Conservation (phyloP, 176 grass and related monocot genomes). For the Eragrostis curvula region DNA sequence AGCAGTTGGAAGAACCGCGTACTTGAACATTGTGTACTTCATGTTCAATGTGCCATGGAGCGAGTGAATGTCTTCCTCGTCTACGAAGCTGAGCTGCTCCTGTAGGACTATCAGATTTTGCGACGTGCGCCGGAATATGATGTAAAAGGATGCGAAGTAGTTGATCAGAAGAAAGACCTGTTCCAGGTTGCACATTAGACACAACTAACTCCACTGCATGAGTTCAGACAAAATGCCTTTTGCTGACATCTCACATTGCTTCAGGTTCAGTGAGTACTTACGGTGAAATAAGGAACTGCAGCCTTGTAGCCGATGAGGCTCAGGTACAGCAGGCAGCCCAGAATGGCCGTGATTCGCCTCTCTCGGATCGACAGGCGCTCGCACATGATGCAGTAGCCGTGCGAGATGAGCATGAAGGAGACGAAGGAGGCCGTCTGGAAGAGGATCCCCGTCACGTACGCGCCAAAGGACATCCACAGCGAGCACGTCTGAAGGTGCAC, state of each 20-base stretch:
- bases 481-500: constrained; percentile 86
- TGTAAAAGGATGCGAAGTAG: constrained; percentile 78
- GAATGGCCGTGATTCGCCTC: constrained; percentile 67
- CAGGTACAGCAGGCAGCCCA: constrained; percentile 82
- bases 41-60: constrained; percentile 80
- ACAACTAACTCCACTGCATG: neutral
- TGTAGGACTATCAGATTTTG: constrained; percentile 70
- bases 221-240: no score
- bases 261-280: constrained; percentile 17
- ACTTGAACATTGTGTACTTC: constrained; percentile 99
- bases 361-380: constrained; percentile 83
- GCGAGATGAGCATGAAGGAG: constrained; percentile 90
- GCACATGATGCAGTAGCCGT: constrained; percentile 94
- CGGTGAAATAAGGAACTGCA: constrained; percentile 86
- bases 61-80: constrained; percentile 78
- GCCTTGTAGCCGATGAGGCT: constrained; percentile 93
- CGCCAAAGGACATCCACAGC: constrained; percentile 96
- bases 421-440: constrained; percentile 95
- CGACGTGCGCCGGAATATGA: constrained; percentile 81
- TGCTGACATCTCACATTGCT: neutral
- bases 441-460: constrained; percentile 93
- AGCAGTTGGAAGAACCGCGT: neutral
- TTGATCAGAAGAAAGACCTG: constrained; percentile 77
- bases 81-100: constrained; percentile 76
- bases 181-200: neutral